Evolutionary conservation across 2,329 filamentous ascomycete genomes (phyloP), one percentile per base, ranked within the genome.

Genomic region (Xylariales sp.): DNA sequence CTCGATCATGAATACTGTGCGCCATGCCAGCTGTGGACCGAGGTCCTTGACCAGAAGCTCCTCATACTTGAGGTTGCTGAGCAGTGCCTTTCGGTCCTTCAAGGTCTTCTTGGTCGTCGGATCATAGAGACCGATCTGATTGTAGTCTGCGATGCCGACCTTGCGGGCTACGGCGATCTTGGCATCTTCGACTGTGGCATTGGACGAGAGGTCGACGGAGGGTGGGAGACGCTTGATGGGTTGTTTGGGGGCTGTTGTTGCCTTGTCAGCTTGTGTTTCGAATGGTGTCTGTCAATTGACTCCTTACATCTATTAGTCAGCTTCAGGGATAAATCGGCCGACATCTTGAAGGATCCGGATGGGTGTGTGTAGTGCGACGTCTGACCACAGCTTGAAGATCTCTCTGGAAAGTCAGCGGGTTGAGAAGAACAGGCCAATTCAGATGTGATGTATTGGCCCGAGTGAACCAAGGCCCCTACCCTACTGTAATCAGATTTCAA

Each of bases 1-100:
- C 68, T 98, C 93, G 70, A 96, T 82, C 48, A 96, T 70, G 73
- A 91, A 98, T 63, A 97, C 91, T 46, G 88, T 93, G 50, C 82
- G 83, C 93, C 93, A 98, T 48, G 80, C 81, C 42, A 96, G 84
- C 65, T 98, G 93, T 36, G 83, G 79, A 12, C 93, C 89, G 21
- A 98, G 74, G 61, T 98, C 91, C 70, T 98, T 97, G 49, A 97
- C 86, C 52, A 93, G 80, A 36, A 98, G 64, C 62, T 80, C 74
- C 44, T 70, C 69, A 10, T 66, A 60, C 24, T 66, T 62, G 38
- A 68, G 70, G 43, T 74, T 63, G 22, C 58, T 58, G 25, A 83
- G 49, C 33, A 71, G 60, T 15, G 77, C 76, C 53, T 70, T 74
- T 50, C 78, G 73, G 62, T 84, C 71, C 64, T 81, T 82, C 51